These are phyloP conservation scores for Phytopythium aichiense DNA, from an alignment of 352 stramenopile species.

Conservation along the genomic window DNA sequence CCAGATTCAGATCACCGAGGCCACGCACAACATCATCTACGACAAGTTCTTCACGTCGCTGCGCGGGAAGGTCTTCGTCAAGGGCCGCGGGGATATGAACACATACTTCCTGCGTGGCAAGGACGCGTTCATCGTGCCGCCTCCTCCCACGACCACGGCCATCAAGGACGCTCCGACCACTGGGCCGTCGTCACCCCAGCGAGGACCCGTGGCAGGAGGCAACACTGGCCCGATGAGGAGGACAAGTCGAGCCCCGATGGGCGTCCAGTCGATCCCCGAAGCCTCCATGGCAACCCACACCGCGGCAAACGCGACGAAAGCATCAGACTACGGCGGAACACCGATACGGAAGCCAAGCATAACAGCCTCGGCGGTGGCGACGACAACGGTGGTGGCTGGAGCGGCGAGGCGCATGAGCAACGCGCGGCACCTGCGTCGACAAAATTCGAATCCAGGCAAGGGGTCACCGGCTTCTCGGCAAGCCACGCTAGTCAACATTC, in stretches of 20 bases:
- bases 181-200: background rate
- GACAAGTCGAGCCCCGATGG: background rate
- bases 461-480: background rate
- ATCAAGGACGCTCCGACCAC: background rate
- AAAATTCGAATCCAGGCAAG: background rate
- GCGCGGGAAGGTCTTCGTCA: constrained; percentile 76
- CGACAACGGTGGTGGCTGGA: background rate
- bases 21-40: constrained; percentile 59
- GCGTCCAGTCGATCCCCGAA: constrained; percentile 15
- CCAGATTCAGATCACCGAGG: constrained; percentile 79
- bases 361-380: background rate
- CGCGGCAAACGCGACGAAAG: background rate
- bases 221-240: background rate
- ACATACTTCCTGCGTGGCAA: constrained; percentile 77
- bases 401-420: constrained; percentile 11
- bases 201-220: background rate
- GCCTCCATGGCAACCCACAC: background rate
- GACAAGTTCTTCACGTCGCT: constrained; percentile 67
- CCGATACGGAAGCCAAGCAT: background rate
- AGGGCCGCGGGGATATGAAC: constrained; percentile 79
- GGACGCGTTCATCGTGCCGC: constrained; percentile 51
- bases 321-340: background rate
- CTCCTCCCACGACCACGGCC: constrained; percentile 16
- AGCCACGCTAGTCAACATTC: constrained; percentile 7
- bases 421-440: constrained; percentile 11